Percentiles rank a stretch among this genome's conserved stretches.
Conservation (phyloP, 2,329 filamentous ascomycete species). For the Colletotrichum lindemuthianum region DNA sequence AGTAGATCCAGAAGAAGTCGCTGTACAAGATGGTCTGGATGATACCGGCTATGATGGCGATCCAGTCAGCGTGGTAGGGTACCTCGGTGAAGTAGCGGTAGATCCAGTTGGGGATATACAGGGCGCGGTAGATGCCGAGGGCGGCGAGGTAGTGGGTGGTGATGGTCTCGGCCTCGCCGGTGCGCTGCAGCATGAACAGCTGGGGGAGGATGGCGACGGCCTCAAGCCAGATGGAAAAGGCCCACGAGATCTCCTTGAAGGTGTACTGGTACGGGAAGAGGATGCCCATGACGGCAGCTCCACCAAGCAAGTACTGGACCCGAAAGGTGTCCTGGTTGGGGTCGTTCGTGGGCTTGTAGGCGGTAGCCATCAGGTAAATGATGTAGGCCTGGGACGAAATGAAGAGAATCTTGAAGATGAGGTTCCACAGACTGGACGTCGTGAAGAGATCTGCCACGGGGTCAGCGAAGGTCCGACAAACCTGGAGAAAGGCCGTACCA, state of each 20-base stretch:
- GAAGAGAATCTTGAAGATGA: constrained; percentile 95
- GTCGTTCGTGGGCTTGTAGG: constrained; percentile 97
- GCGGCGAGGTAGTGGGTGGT: constrained; percentile 98
- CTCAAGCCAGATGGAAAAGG: constrained; percentile 98
- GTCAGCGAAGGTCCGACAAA: constrained; percentile 14
- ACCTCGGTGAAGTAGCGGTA: constrained; percentile 85
- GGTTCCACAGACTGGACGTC: constrained; percentile 87
- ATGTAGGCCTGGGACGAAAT: constrained; percentile 91
- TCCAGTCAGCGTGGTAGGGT: constrained; percentile 80
- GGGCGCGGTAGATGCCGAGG: constrained; percentile 86
- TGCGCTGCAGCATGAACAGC: constrained; percentile 97
- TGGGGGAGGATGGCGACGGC: constrained; percentile 96
- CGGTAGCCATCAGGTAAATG: constrained; percentile 96
- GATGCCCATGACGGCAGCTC: constrained; percentile 80
- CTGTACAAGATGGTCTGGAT: constrained; percentile 96
- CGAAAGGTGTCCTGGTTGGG: constrained; percentile 98
- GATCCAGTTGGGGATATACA: constrained; percentile 99
- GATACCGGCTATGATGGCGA: constrained; percentile 88
- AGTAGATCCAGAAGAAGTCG: constrained; percentile 99
- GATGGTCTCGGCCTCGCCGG: constrained; percentile 98
- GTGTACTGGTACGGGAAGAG: constrained; percentile 89
- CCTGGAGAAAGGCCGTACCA: constrained; percentile 58
- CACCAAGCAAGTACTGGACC: constrained; percentile 90
- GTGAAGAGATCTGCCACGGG: constrained; percentile 79
- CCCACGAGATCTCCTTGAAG: constrained; percentile 89